Evolutionary conservation across 495 filamentous ascomycete genomes (phyloP).

Genomic region (Amorphotheca resinae): DNA sequence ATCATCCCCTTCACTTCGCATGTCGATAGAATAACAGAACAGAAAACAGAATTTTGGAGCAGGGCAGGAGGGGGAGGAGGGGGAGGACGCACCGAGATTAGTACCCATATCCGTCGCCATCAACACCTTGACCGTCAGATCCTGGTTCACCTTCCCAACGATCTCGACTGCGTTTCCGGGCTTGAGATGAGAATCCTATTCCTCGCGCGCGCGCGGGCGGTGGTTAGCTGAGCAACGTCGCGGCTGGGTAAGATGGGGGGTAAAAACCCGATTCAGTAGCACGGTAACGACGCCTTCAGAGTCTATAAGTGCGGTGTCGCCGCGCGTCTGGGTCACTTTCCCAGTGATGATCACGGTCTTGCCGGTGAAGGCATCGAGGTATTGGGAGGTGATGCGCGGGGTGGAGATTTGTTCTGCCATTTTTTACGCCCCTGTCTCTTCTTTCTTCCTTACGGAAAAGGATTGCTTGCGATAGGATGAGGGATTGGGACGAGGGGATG

Average conservation of each 20-base stretch:
- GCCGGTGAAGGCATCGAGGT: conserved; percentile 55
- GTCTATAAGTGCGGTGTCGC: conserved; percentile 69
- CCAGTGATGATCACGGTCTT: conserved; percentile 76
- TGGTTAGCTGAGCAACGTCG: too few species aligned
- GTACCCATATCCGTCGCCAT: conserved; percentile 68
- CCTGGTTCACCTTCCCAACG: conserved; percentile 79
- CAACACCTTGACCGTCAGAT: conserved; percentile 63
- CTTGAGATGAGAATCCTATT: conserved; percentile 57
- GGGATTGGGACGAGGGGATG: background rate
- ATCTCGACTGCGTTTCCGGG: conserved; percentile 75
- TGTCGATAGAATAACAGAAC: background rate
- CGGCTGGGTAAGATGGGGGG: background rate
- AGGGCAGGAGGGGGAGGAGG: too few species aligned
- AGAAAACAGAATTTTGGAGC: too few species aligned
- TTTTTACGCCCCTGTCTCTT: too few species aligned
- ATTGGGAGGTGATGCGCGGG: conserved; percentile 55
- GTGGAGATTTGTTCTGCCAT: conserved; percentile 33
- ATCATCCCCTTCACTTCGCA: conserved; percentile 4
- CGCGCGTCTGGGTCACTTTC: conserved; percentile 66
- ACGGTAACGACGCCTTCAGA: conserved; percentile 60
- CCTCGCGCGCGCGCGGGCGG: too few species aligned
- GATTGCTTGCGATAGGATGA: too few species aligned
- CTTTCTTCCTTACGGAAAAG: too few species aligned
- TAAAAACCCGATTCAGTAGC: conserved; percentile 46
- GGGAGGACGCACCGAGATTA: background rate